Conservation (phyloP, 176 grass and related monocot species). For the Zea luxurians region DNA sequence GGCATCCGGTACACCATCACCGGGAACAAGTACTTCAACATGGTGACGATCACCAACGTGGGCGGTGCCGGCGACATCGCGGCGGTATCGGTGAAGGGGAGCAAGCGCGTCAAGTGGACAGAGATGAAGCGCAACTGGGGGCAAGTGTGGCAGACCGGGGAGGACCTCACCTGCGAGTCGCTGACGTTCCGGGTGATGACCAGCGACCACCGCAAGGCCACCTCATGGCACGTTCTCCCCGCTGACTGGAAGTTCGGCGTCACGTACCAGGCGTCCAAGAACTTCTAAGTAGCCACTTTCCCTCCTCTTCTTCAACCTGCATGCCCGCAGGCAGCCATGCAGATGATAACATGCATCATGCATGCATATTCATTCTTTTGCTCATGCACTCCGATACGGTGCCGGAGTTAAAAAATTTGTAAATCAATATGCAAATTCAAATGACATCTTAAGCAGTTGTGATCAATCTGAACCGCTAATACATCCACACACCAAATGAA, state of each 20-base stretch:
- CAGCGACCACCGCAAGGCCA: slow-evolving; percentile 69
- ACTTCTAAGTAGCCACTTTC: slow-evolving; percentile 30
- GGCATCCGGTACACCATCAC: slow-evolving; percentile 66
- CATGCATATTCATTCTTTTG: too few species aligned
- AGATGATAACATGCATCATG: not conserved
- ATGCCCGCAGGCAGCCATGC: not conserved
- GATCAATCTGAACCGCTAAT: too few species aligned
- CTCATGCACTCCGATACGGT: not conserved
- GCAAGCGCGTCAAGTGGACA: slow-evolving; percentile 61
- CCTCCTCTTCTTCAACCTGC: not conserved
- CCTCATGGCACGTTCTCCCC: slow-evolving; percentile 60
- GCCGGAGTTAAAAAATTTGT: not conserved
- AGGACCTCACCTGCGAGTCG: slow-evolving; percentile 64
- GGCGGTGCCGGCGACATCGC: slow-evolving; percentile 70
- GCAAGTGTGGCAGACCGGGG: slow-evolving; percentile 62
- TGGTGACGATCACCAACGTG: slow-evolving; percentile 60
- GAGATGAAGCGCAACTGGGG: slow-evolving; percentile 71
- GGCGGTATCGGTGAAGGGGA: slow-evolving; percentile 57
- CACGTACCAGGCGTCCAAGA: slow-evolving; percentile 66
- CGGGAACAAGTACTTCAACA: slow-evolving; percentile 73
- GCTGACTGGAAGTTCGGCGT: slow-evolving; percentile 62
- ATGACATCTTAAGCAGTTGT: not conserved
- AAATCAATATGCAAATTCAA: not conserved
- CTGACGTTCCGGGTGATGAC: slow-evolving; percentile 56
- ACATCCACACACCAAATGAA: too few species aligned